Conservation (phyloP, 345 rosid genomes). For the thale cress (Arabidopsis thaliana) region DNA sequence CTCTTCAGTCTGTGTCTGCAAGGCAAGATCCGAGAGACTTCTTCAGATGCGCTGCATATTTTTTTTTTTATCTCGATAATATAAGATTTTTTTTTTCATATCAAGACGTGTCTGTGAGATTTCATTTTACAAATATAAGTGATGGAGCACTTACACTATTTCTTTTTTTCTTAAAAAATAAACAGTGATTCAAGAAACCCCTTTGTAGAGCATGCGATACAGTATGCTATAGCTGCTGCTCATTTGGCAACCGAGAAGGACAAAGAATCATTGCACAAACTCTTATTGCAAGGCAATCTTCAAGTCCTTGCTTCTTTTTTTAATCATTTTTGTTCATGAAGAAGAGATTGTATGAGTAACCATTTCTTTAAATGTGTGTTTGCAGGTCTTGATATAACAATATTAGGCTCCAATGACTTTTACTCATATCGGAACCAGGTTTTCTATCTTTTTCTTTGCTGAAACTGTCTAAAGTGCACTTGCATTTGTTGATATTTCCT, state of each 20-base stretch:
- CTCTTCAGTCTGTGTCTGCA: conserved; percentile 65
- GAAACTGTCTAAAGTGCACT: not conserved
- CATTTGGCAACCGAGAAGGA: conserved; percentile 55
- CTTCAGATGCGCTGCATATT: not conserved
- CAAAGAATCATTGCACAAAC: conserved; percentile 63
- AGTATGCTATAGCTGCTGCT: conserved; percentile 87
- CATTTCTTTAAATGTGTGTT: conserved; percentile 33
- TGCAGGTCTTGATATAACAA: conserved; percentile 90
- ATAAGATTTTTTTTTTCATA: not conserved
- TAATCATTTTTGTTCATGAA: not conserved
- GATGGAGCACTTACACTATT: conserved; percentile 28
- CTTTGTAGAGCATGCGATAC: conserved; percentile 84
- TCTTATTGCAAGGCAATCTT: conserved; percentile 77
- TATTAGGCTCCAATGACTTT: conserved; percentile 93
- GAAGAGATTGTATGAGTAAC: conserved; percentile 39
- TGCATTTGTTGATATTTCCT: conserved; percentile 9
- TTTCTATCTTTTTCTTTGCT: conserved; percentile 28
- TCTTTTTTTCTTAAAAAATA: not conserved
- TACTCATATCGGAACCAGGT: conserved; percentile 96
- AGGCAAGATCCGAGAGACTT: conserved; percentile 59
- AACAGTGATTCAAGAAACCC: conserved; percentile 82
- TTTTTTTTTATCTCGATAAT: not conserved
- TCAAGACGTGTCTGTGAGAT: not conserved
- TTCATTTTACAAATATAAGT: conserved; percentile 9
- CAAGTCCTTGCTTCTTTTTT: conserved; percentile 16